Evolutionary conservation across 805 yeast genomes (phyloP).

Genomic region (Wickerhamomyces sydowiorum): DNA sequence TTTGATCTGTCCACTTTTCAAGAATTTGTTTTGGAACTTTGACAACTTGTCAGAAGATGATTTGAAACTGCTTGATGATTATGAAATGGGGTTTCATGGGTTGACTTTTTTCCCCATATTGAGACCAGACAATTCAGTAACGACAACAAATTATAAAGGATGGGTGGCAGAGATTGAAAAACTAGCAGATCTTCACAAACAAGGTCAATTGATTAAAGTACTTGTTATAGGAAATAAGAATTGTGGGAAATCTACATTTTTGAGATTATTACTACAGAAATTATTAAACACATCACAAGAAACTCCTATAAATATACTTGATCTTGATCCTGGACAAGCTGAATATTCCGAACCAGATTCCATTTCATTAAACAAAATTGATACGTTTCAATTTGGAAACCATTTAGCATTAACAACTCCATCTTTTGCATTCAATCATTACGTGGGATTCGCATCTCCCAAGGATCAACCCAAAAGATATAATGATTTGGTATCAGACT

Average conservation of each 20-base stretch:
- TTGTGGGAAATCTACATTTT: constrained; percentile 76
- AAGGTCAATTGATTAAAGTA: constrained; percentile 19
- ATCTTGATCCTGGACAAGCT: constrained; percentile 88
- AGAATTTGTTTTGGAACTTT: constrained; percentile 30
- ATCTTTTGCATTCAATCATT: constrained; percentile 19
- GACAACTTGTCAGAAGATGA: constrained; percentile 12
- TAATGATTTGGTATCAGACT: constrained; percentile 31
- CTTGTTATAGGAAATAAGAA: constrained; percentile 49
- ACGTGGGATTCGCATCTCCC: constrained; percentile 66
- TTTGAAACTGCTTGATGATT: constrained; percentile 9
- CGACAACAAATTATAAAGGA: constrained; percentile 16
- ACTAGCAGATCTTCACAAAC: constrained; percentile 31
- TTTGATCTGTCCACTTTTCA: constrained; percentile 37
- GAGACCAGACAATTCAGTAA: constrained; percentile 21
- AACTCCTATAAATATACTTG: constrained; percentile 46
- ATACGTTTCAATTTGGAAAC: constrained; percentile 31
- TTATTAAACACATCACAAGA: constrained; percentile 25
- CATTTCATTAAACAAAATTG: constrained; percentile 44
- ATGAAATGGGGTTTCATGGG: constrained; percentile 21
- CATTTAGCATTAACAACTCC: constrained; percentile 18
- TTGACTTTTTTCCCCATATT: constrained; percentile 35
- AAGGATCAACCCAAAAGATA: constrained; percentile 59
- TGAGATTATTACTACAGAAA: constrained; percentile 47
- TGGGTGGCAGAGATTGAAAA: constrained; percentile 35
- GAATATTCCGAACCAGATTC: constrained; percentile 71